Evolutionary conservation across 179 eudicot genomes (phyloP).

Genomic region (Amaranthus tricolor): DNA sequence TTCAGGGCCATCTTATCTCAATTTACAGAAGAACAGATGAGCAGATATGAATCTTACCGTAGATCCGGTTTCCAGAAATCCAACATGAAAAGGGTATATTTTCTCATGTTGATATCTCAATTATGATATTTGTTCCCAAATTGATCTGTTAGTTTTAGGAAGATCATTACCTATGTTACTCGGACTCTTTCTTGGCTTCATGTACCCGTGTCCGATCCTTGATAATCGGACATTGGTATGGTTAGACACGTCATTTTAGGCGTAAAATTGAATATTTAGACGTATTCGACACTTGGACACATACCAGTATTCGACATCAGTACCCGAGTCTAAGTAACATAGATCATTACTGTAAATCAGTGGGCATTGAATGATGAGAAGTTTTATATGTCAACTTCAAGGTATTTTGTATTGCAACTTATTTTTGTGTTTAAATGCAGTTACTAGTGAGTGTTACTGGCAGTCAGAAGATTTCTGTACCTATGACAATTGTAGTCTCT

Average conservation of each 20-base stretch:
- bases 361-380: background rate
- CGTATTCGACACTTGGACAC: no score
- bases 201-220: no score
- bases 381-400: background rate
- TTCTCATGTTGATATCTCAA: slow-evolving; percentile 10
- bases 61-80: slow-evolving; percentile 96
- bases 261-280: no score
- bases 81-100: slow-evolving; percentile 88
- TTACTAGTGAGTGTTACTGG: slow-evolving; percentile 81
- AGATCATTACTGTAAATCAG: background rate
- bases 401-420: background rate
- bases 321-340: no score
- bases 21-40: slow-evolving; percentile 87
- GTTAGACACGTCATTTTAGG: no score
- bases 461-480: slow-evolving; percentile 78
- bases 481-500: slow-evolving; percentile 91
- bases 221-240: no score
- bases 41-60: slow-evolving; percentile 92
- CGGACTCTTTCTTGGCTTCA: background rate
- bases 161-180: background rate
- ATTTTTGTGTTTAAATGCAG: slow-evolving; percentile 38
- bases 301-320: no score
- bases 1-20: slow-evolving; percentile 70
- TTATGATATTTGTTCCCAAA: background rate
- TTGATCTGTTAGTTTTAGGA: background rate